Percentiles rank a stretch among this genome's conserved stretches.
phyloP scores from a whole-genome alignment of 2,329 filamentous ascomycete genomes.

The Calonectria pauciramosa region DNA sequence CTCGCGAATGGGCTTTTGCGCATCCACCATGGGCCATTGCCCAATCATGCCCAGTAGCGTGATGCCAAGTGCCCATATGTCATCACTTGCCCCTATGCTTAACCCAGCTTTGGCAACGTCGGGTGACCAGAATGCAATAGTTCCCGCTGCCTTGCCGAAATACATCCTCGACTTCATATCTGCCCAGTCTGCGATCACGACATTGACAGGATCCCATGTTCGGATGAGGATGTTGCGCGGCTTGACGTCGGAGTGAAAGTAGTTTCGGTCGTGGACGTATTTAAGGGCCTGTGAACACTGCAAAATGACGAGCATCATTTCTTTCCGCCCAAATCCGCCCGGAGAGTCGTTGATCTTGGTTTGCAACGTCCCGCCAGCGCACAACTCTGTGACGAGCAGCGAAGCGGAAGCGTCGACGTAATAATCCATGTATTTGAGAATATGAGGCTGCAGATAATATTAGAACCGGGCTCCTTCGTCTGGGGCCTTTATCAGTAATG shows the following conservation, averaged over 20 bases:
- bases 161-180: slow-evolving; percentile 41
- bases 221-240: slow-evolving; percentile 50
- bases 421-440: slow-evolving; percentile 47
- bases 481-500: background rate
- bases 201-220: slow-evolving; percentile 42
- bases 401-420: slow-evolving; percentile 27
- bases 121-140: slow-evolving; percentile 48
- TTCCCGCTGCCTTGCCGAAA: slow-evolving; percentile 39
- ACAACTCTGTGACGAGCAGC: slow-evolving; percentile 50
- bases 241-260: slow-evolving; percentile 51
- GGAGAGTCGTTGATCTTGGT: slow-evolving; percentile 40
- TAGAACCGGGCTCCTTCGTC: background rate
- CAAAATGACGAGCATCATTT: slow-evolving; percentile 36
- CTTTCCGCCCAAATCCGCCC: slow-evolving; percentile 29
- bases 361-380: slow-evolving; percentile 46
- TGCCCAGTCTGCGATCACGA: slow-evolving; percentile 50
- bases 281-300: slow-evolving; percentile 45
- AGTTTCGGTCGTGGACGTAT: slow-evolving; percentile 42
- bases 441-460: slow-evolving; percentile 38
- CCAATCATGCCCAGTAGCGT: slow-evolving; percentile 48
- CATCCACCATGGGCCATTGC: slow-evolving; percentile 43
- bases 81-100: slow-evolving; percentile 45
- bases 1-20: slow-evolving; percentile 31
- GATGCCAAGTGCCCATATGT: slow-evolving; percentile 53
- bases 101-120: slow-evolving; percentile 37